These are phyloP conservation scores for Fusarium oxysporum DNA, from an alignment of 2,329 filamentous ascomycete genomes.

Conservation along the genomic window DNA sequence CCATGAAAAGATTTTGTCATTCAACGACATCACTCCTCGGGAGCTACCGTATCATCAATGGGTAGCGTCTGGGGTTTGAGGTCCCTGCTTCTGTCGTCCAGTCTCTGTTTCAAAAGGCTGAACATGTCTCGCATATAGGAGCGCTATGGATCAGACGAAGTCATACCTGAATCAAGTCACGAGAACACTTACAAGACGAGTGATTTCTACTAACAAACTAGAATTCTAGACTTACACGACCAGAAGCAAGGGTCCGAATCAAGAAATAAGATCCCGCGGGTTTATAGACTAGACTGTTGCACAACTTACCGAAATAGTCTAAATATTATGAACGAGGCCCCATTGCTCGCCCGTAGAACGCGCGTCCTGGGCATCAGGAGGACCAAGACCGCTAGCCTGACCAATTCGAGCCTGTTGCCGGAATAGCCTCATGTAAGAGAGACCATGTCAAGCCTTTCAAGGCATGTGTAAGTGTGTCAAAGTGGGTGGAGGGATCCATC, in stretches of 20 bases:
- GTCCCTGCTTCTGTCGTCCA: background rate
- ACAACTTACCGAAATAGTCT: constrained; percentile 25
- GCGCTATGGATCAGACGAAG: constrained; percentile 14
- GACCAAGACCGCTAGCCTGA: constrained; percentile 1
- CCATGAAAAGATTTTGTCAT: constrained; percentile 1
- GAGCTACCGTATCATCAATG: background rate
- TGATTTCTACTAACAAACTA: background rate
- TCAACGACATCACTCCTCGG: background rate
- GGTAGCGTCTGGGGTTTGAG: background rate
- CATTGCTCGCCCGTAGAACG: constrained; percentile 32
- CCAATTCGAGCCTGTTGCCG: constrained; percentile 1
- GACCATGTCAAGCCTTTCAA: background rate
- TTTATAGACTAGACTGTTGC: constrained; percentile 18
- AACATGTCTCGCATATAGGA: constrained; percentile 19
- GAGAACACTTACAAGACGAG: background rate
- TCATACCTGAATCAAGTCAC: background rate
- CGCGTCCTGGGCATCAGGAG: constrained; percentile 33
- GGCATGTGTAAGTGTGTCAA: background rate
- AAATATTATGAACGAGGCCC: constrained; percentile 16
- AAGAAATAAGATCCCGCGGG: background rate
- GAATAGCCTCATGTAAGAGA: constrained; percentile 14
- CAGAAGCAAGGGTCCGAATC: background rate
- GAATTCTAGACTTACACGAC: constrained; percentile 3
- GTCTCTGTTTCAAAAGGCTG: constrained; percentile 15
- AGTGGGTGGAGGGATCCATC: constrained; percentile 2